Conservation (phyloP, 768 basidiomycete species). For the Suillus variegatus region DNA sequence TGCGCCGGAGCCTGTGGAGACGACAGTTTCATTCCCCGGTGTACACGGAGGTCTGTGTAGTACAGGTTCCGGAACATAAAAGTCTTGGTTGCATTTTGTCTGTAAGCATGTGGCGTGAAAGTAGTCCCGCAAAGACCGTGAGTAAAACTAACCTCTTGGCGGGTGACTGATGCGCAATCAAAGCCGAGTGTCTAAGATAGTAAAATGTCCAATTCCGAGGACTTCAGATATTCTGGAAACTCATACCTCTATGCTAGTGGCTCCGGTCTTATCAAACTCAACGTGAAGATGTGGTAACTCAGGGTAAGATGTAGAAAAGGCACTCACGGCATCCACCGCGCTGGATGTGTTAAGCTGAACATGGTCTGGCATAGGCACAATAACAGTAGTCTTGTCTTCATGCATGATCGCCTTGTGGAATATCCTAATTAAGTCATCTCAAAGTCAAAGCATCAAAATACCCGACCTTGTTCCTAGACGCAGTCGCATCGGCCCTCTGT, state of each 20-base stretch:
- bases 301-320: neutral
- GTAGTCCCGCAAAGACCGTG: neutral
- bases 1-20: neutral
- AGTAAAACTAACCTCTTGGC: constrained; percentile 1
- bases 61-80: neutral
- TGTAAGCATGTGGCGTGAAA: neutral
- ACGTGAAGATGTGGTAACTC: neutral
- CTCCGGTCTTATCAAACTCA: neutral
- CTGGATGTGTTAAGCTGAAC: neutral
- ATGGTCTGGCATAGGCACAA: neutral
- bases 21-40: neutral
- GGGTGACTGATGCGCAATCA: neutral
- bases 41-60: neutral
- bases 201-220: neutral
- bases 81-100: neutral
- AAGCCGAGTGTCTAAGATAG: neutral
- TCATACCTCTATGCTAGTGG: neutral
- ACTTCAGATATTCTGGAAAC: neutral
- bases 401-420: neutral
- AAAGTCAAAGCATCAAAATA: neutral
- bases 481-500: neutral
- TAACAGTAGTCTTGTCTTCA: neutral
- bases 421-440: neutral
- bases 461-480: neutral
- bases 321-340: neutral